Base-by-base conservation (phyloP, 768 basidiomycete species). In the Termitomyces sp. region DNA sequence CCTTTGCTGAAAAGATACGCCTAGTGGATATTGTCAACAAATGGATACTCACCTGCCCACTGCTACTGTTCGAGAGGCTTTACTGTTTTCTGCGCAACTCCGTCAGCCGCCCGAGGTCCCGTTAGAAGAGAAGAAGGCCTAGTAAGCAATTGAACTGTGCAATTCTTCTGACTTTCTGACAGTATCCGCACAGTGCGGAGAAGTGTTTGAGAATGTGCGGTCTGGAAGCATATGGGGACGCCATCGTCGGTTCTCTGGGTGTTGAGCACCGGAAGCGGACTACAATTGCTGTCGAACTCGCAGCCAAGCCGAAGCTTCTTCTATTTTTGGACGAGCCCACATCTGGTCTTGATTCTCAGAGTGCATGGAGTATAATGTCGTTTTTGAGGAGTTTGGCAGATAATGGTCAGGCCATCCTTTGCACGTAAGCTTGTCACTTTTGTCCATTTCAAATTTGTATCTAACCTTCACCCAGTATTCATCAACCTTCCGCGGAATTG, bases 321-420 rank as follows among this genome's bases (percentile, higher is more conserved):
- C 77, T 95, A 29, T 94, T 95, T 76, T 72, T 94, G 46, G 93
- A 94, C 64, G 92, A 95, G 68, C 94, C 94, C 0, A 95, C 94
- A 2, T 87, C 90, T 39, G 92, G 92, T 29, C 76, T 94, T 16
- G 91, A 93, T 69, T 92, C 90, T 0, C 90, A 92, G 70, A 88
- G 86, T 55, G 91, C 92, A 3, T 91, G 90, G 90, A 86, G 85
- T 12, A 91, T 94, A 58, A 73, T 92, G 56, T 71, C 79, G 1
- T 91, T 94, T 75, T 73, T 94, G 39, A 79, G 86, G 13, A 80
- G 83, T 52, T 82, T 94, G 31, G 90, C 92, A 6, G 81, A 89
- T 59, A 83, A 81, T 57, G 93, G 93, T 1, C 92, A 93, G 65
- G 88, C 90, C 39, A 94, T 95, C 59, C 74, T 95, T 15, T 94